Percentiles rank a stretch among this genome's conserved stretches.
phyloP scores from a whole-genome alignment of 108 stramenopile genomes.

The Nitzschia inconspicua region DNA sequence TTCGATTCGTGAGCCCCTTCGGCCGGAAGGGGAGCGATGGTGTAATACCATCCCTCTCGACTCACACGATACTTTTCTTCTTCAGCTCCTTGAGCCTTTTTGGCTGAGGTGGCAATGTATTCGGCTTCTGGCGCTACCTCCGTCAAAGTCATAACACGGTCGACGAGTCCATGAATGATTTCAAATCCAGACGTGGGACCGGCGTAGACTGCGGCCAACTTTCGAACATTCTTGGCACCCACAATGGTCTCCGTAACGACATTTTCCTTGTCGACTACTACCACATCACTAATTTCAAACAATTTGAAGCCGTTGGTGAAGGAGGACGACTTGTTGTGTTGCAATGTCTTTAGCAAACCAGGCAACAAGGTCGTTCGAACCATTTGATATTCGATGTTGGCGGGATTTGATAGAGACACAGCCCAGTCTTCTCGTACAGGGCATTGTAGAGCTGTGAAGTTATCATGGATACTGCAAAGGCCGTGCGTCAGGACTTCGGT shows the following conservation, averaged over 20 bases:
- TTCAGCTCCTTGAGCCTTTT: constrained; percentile 41
- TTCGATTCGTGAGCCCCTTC: constrained; percentile 40
- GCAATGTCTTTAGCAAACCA: constrained; percentile 93
- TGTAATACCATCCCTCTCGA: constrained; percentile 81
- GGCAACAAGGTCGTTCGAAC: constrained; percentile 96
- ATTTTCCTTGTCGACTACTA: constrained; percentile 80
- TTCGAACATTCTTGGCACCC: constrained; percentile 88
- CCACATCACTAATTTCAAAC: constrained; percentile 96
- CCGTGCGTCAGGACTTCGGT: constrained; percentile 92
- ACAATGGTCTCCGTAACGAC: constrained; percentile 87
- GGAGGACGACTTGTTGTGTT: constrained; percentile 85
- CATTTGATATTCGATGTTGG: constrained; percentile 96
- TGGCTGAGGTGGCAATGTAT: constrained; percentile 65
- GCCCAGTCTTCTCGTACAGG: constrained; percentile 49
- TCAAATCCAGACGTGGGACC: constrained; percentile 97
- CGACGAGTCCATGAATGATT: constrained; percentile 96
- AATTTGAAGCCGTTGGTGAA: constrained; percentile 85
- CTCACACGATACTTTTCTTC: constrained; percentile 74
- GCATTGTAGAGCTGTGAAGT: constrained; percentile 85
- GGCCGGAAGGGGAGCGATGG: constrained; percentile 50
- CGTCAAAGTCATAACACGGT: constrained; percentile 92
- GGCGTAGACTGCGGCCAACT: constrained; percentile 89
- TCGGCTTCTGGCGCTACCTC: constrained; percentile 84
- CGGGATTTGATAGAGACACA: constrained; percentile 94
- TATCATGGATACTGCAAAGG: constrained; percentile 87